phyloP scores from a whole-genome alignment of 148 eudicot genomes.

The Rheum nobile region DNA sequence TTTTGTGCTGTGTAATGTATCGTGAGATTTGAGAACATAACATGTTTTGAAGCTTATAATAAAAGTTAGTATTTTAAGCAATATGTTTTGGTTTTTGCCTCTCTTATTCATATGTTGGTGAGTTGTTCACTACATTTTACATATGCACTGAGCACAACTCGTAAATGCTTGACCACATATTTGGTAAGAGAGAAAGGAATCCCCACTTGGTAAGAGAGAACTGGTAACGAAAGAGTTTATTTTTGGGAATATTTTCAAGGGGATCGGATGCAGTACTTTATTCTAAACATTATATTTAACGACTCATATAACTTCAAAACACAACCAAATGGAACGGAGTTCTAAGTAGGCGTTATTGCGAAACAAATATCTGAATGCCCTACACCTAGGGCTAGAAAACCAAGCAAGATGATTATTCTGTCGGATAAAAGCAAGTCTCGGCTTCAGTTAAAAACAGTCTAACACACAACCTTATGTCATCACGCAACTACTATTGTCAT shows the following conservation, averaged over 20 bases:
- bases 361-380: background rate
- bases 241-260: no score
- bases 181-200: no score
- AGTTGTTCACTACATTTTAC: no score
- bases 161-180: no score
- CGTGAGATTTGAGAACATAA: background rate
- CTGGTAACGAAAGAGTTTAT: no score
- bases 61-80: background rate
- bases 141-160: no score
- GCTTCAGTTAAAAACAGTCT: background rate
- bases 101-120: no score
- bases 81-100: background rate
- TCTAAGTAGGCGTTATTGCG: background rate
- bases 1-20: background rate
- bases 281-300: no score
- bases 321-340: no score
- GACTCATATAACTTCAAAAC: no score
- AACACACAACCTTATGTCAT: background rate
- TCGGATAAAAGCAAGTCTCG: background rate
- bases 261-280: no score
- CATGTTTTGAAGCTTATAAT: background rate
- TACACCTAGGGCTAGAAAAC: background rate
- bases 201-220: no score
- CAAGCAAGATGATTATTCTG: background rate
- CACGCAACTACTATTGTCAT: background rate